Conservation (phyloP, 257 asterid genomes). For the Solanum dulcamara region DNA sequence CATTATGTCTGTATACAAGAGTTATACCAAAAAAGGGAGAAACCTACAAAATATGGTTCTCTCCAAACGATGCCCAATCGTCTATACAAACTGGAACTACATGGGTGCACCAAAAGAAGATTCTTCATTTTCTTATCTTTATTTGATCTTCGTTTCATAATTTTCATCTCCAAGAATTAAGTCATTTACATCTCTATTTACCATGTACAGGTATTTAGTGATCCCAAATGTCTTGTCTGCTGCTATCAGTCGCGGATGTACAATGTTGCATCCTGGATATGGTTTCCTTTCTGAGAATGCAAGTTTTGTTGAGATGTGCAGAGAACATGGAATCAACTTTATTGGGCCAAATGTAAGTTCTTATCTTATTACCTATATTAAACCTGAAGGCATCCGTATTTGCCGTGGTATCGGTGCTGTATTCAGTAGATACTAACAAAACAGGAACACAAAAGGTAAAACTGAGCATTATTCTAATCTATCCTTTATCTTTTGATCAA, state of each 20-base stretch:
- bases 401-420: background rate
- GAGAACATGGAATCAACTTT: slow-evolving; percentile 76
- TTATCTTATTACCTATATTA: background rate
- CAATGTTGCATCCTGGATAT: slow-evolving; percentile 98
- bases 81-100: background rate
- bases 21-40: background rate
- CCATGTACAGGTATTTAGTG: slow-evolving; percentile 57
- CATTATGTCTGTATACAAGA: background rate
- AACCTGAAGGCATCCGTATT: background rate
- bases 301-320: slow-evolving; percentile 87
- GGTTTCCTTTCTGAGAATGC: slow-evolving; percentile 99
- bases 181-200: background rate
- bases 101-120: background rate
- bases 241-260: slow-evolving; percentile 75
- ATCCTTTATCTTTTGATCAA: background rate
- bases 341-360: slow-evolving; percentile 81
- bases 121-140: background rate
- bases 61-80: background rate
- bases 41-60: background rate
- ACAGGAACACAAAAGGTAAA: background rate
- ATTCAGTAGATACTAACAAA: background rate
- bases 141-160: background rate
- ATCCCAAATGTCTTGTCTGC: slow-evolving; percentile 86
- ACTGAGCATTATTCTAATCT: background rate
- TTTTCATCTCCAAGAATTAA: background rate